Conservation (phyloP, 495 filamentous ascomycete species). For the Oidiodendron maius region DNA sequence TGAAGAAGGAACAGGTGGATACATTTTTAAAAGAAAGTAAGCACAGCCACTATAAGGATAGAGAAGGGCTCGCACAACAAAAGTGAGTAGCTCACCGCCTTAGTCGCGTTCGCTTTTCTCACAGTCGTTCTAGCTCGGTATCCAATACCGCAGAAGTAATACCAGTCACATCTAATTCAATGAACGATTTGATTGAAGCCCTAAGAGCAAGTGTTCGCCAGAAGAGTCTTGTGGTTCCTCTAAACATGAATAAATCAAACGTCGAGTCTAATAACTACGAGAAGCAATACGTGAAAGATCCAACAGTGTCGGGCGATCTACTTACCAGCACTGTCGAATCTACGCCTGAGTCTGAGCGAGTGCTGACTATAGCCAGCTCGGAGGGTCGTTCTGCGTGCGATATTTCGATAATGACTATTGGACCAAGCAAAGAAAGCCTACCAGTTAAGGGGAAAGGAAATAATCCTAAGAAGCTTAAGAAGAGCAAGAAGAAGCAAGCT, state of each 20-base stretch:
- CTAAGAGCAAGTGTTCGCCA: neutral
- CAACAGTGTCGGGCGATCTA: no score
- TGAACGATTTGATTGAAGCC: neutral
- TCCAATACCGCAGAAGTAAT: neutral
- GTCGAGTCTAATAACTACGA: no score
- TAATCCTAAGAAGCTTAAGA: neutral
- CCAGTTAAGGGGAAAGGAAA: neutral
- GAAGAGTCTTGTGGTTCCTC: neutral
- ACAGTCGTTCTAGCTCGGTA: neutral
- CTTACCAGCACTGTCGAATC: neutral
- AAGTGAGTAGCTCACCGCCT: neutral
- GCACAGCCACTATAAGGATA: conserved; percentile 1
- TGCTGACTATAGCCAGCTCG: neutral
- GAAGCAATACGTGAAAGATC: no score
- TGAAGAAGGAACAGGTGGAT: neutral
- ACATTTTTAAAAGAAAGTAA: neutral
- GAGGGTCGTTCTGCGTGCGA: neutral
- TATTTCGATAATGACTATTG: neutral
- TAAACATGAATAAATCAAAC: no score
- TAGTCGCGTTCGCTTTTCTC: neutral
- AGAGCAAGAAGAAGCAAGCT: neutral
- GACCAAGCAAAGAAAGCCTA: neutral
- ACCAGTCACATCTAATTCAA: neutral
- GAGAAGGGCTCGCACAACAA: neutral
- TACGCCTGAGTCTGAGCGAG: neutral